phyloP scores from a whole-genome alignment of 805 yeast genomes.

The Wickerhamiella australiensis region DNA sequence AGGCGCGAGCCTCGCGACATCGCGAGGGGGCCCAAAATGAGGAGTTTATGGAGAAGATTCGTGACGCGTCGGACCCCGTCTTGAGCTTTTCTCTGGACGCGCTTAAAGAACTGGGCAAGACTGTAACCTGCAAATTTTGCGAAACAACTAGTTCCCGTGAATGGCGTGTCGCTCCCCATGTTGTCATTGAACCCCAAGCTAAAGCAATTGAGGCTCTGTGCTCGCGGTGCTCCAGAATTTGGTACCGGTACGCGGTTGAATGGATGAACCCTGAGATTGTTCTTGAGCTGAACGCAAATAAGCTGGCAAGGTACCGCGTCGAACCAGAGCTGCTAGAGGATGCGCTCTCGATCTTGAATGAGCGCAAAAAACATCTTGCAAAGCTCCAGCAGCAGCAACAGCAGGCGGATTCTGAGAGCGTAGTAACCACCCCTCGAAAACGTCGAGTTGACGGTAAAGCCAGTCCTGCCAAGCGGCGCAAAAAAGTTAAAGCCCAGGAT shows the following conservation, averaged over 20 bases:
- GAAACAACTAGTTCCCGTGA: constrained; percentile 39
- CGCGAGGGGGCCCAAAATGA: constrained; percentile 19
- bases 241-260: constrained; percentile 78
- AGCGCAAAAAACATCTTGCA: constrained; percentile 21
- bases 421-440: constrained; percentile 12
- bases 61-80: constrained; percentile 52
- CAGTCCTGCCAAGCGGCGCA: constrained; percentile 13
- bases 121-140: constrained; percentile 64
- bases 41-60: constrained; percentile 37
- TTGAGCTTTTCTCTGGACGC: constrained; percentile 54
- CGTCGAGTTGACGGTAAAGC: constrained; percentile 11
- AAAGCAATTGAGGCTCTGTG: constrained; percentile 53
- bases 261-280: constrained; percentile 78
- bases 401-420: constrained; percentile 13
- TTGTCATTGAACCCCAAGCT: constrained; percentile 30
- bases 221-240: constrained; percentile 71
- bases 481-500: constrained; percentile 17
- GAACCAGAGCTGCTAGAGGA: constrained; percentile 57
- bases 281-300: constrained; percentile 37
- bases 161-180: constrained; percentile 68
- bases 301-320: constrained; percentile 40
- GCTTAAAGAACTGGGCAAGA: constrained; percentile 30
- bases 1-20: constrained; percentile 54
- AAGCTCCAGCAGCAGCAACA: constrained; percentile 11
- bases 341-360: constrained; percentile 25